Base-by-base conservation (phyloP, 305 asterid species). In the Fraxinus dipetala region DNA sequence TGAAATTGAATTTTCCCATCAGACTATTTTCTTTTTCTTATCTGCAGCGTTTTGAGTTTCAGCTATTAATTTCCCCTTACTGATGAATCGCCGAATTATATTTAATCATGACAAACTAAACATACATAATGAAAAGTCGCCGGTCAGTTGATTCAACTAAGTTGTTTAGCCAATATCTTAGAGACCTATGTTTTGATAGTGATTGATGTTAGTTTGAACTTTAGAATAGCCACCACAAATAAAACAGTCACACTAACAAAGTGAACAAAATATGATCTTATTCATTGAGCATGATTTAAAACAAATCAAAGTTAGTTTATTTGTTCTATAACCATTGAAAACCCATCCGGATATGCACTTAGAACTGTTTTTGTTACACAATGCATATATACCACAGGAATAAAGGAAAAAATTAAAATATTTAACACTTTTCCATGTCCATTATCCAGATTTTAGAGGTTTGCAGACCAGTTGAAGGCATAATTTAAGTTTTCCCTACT, bases 131-230 rank as follows among this genome's bases (percentile, higher is more conserved):
- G 61, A 74, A 69, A 16, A 81, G 61, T 65, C 11, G 20, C 65
- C 78, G 31, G 34, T 18, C 78, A 83, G 79, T 35, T 78, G 72
- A 81, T 38, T 56, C 38, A 78, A 75, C 72, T 63, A 40, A 36
- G 30, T 30, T 61, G 70, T 51, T 36, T 7, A 73, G 79, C 30
- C 36, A 28, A 54, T 85, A 59, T 72, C 76, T 63, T 54, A 61
- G 24, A 77, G 73, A 77, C 56, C 73, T 69, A 63, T 78, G 18
- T 45, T 34, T 45, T 48, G 32, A 48, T 65, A 10, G 63, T 28
- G 16, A 51, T 83, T 43, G 8, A 24, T 38, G 77, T 20, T 24
- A 67, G 67, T 43, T 59, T 45, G 20, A 40, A 45, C 59, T 63
- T 54, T 32, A 81, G 40, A 80, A 59, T 30, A 18, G 34, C 30